Conservation (phyloP, 768 basidiomycete species). For the Chlorophyllum brunneum region DNA sequence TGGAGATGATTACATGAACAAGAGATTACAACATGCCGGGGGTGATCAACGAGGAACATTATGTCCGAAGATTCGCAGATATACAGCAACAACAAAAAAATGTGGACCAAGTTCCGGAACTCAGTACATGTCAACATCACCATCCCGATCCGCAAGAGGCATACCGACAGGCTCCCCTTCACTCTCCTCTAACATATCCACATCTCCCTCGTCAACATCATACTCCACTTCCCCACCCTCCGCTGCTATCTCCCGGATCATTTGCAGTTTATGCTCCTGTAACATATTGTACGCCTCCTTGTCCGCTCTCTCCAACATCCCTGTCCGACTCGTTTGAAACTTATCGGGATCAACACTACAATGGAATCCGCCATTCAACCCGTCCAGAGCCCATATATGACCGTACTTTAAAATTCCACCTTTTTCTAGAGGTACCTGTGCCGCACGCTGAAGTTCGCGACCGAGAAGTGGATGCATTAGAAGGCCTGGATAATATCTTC, state of each 20-base stretch:
- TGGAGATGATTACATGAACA: too few species aligned
- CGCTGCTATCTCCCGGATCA: too few species aligned
- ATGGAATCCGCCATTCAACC: slow-evolving; percentile 59
- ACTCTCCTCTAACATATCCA: slow-evolving; percentile 20
- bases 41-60: too few species aligned
- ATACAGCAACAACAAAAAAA: background rate
- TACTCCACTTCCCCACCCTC: slow-evolving; percentile 16
- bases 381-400: slow-evolving; percentile 71
- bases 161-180: slow-evolving; percentile 5
- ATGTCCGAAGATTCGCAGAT: too few species aligned
- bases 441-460: slow-evolving; percentile 34
- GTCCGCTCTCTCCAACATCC: slow-evolving; percentile 65
- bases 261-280: slow-evolving; percentile 32
- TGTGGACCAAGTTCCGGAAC: too few species aligned
- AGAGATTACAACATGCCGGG: too few species aligned
- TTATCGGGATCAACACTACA: slow-evolving; percentile 68
- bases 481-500: slow-evolving; percentile 77
- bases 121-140: slow-evolving; percentile 6
- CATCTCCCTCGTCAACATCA: slow-evolving; percentile 16
- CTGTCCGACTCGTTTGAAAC: slow-evolving; percentile 47
- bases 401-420: slow-evolving; percentile 37
- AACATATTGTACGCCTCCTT: slow-evolving; percentile 40
- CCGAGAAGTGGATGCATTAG: slow-evolving; percentile 60
- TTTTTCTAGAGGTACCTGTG: slow-evolving; percentile 28
- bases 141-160: background rate